phyloP scores from a whole-genome alignment of 805 yeast species.

The Yamadazyma kitorensis region DNA sequence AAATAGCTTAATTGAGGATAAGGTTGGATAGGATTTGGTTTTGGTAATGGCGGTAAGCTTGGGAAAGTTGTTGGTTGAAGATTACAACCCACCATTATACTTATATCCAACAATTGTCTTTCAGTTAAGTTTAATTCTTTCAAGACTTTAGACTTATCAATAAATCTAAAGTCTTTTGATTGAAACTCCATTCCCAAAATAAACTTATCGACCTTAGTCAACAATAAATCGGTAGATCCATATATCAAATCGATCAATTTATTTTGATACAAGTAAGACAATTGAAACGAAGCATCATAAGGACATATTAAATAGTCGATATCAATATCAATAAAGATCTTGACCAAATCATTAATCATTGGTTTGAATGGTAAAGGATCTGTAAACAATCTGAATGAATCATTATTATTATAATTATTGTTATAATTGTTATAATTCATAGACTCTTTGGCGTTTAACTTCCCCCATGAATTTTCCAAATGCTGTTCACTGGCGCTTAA shows the following conservation, averaged over 20 bases:
- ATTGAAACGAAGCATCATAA: slow-evolving; percentile 73
- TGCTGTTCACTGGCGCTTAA: slow-evolving; percentile 39
- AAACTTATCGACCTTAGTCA: slow-evolving; percentile 65
- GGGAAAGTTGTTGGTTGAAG: slow-evolving; percentile 65
- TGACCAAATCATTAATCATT: slow-evolving; percentile 54
- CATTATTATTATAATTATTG: slow-evolving; percentile 21
- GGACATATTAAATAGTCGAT: slow-evolving; percentile 79
- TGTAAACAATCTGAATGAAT: slow-evolving; percentile 52
- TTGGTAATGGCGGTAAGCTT: slow-evolving; percentile 45
- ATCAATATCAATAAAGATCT: slow-evolving; percentile 51
- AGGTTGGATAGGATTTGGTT: slow-evolving; percentile 38
- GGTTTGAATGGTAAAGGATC: slow-evolving; percentile 50
- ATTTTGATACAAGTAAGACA: slow-evolving; percentile 62
- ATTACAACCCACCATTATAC: slow-evolving; percentile 76
- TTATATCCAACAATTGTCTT: slow-evolving; percentile 70
- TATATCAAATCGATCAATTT: slow-evolving; percentile 68
- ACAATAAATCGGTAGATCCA: slow-evolving; percentile 79
- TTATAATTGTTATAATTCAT: slow-evolving; percentile 16
- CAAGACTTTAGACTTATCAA: slow-evolving; percentile 58
- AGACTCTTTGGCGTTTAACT: slow-evolving; percentile 25
- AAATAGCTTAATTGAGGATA: slow-evolving; percentile 39
- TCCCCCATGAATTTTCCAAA: slow-evolving; percentile 38
- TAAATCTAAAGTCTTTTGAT: slow-evolving; percentile 60
- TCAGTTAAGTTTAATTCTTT: slow-evolving; percentile 58
- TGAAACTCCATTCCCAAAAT: slow-evolving; percentile 70